phyloP scores from a whole-genome alignment of 345 rosid species.

The Arabidopsis arenosa region DNA sequence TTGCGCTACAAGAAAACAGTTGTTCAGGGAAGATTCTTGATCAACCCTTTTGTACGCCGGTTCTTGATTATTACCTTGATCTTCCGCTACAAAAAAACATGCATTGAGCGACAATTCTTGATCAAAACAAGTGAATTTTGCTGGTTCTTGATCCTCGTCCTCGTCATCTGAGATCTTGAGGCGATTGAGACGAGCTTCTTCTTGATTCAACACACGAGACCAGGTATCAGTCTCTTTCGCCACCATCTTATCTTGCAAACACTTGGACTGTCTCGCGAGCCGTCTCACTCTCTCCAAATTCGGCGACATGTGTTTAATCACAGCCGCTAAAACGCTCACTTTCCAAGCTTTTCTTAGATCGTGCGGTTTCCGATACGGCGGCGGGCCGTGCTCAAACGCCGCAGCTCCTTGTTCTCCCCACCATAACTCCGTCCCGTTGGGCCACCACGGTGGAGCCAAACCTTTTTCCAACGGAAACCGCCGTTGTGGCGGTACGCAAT shows the following conservation, averaged over 20 bases:
- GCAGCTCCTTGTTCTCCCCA: conserved; percentile 57
- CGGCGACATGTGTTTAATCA: conserved; percentile 68
- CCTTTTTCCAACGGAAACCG: conserved; percentile 66
- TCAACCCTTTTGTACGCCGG: neutral
- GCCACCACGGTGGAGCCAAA: conserved; percentile 83
- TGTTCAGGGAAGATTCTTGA: neutral
- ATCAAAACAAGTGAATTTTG: neutral
- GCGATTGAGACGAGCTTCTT: conserved; percentile 52
- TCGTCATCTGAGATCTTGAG: conserved; percentile 50
- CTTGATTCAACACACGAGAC: conserved; percentile 65
- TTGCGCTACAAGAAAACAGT: neutral
- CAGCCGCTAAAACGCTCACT: conserved; percentile 65
- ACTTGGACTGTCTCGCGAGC: conserved; percentile 67
- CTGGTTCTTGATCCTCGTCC: conserved; percentile 29
- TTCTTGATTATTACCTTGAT: neutral
- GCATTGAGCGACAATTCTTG: conserved; percentile 3
- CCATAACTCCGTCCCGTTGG: conserved; percentile 60
- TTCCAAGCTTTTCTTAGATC: conserved; percentile 82
- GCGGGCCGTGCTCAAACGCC: conserved; percentile 55
- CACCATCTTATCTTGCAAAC: conserved; percentile 73
- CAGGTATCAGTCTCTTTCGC: conserved; percentile 65
- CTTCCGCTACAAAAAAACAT: conserved; percentile 1
- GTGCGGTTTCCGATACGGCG: conserved; percentile 72
- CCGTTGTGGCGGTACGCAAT: conserved; percentile 67
- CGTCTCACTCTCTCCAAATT: conserved; percentile 51